Base-by-base conservation (phyloP, 495 filamentous ascomycete species). In the Penicillium nucicola region DNA sequence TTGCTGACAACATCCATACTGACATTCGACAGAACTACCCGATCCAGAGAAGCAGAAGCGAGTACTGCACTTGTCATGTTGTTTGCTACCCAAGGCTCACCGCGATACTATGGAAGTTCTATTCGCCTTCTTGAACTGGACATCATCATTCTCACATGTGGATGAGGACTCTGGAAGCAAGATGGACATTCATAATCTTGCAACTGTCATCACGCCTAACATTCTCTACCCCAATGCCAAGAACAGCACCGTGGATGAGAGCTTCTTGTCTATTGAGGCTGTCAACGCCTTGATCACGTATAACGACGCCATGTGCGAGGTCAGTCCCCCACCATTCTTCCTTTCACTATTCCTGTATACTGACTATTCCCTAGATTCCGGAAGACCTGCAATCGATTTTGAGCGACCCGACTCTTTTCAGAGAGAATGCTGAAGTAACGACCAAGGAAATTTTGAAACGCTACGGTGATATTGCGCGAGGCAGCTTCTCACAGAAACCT, bases 121-220 rank as follows among this genome's bases (percentile, higher is more conserved):
- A 0, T 97, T 96, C 69, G 84, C 82, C 12, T 99, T 99, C 76
- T 77, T 99, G n/a, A 95, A 93, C 61, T 99, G 95, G 95, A 88
- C 87, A 12, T 89, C 91, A 11, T 96, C 93, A 5, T 99, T 99
- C 74, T 91, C 92, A 41, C 90, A 96, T 61, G 86, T 97, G 17
- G 93, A 99, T 59, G 92, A 98, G 58, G 81, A 84, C 45, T 80
- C 80, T 32, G 93, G 93, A 17, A 96, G 90, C 62, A 97, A 97
- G 77, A 99, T 99, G 93, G 93, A 99, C 68, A 90, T 93, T 42
- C 92, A 96, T 68, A 99, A 99, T 61, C 81, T 99, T 45, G 89
- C 93, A 6, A 97, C 95, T n/a, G 93, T 99, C 50, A 95, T 99
- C 56, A 89, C 92, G 5, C 93, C 93, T 0, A 99, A 99, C 54